Conservation (phyloP, 1,139 yeast genomes). For the Kodamaea alishanica region DNA sequence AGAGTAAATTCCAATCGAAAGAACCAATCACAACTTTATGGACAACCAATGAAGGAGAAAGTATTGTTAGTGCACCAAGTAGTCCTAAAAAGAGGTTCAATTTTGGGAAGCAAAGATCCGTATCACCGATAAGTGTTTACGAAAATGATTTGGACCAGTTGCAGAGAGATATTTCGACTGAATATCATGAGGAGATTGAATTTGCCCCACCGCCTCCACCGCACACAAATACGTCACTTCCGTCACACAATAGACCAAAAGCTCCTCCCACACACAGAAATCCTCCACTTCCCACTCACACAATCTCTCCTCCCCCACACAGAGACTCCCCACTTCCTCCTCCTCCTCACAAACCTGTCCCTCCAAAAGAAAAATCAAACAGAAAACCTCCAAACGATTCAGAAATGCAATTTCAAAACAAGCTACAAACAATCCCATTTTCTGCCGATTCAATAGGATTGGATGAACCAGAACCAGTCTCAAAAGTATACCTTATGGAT, state of each 20-base stretch:
- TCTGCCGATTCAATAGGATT: conserved; percentile 45
- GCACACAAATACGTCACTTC: conserved; percentile 11
- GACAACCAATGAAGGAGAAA: conserved; percentile 7
- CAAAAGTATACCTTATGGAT: conserved; percentile 36
- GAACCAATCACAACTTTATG: conserved; percentile 34
- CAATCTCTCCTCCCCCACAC: neutral
- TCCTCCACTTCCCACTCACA: conserved; percentile 11
- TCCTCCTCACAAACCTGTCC: conserved; percentile 5
- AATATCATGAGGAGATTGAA: conserved; percentile 14
- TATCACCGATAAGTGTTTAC: conserved; percentile 20
- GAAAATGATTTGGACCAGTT: conserved; percentile 20
- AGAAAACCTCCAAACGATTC: conserved; percentile 22
- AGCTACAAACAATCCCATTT: conserved; percentile 30
- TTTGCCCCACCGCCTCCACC: conserved; percentile 18
- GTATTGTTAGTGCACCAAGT: neutral
- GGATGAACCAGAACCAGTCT: conserved; percentile 29
- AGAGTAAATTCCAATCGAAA: conserved; percentile 31
- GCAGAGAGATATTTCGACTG: conserved; percentile 16
- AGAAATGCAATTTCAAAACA: conserved; percentile 10
- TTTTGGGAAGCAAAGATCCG: conserved; percentile 9
- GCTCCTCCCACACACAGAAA: too few relatives aligned
- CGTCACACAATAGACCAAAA: conserved; percentile 7
- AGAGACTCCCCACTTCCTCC: neutral
- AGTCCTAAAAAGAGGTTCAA: conserved; percentile 6
- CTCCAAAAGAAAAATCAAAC: conserved; percentile 8